Base-by-base conservation (phyloP, 1,284 basidiomycete genomes). In the Pseudozyma sp. region DNA sequence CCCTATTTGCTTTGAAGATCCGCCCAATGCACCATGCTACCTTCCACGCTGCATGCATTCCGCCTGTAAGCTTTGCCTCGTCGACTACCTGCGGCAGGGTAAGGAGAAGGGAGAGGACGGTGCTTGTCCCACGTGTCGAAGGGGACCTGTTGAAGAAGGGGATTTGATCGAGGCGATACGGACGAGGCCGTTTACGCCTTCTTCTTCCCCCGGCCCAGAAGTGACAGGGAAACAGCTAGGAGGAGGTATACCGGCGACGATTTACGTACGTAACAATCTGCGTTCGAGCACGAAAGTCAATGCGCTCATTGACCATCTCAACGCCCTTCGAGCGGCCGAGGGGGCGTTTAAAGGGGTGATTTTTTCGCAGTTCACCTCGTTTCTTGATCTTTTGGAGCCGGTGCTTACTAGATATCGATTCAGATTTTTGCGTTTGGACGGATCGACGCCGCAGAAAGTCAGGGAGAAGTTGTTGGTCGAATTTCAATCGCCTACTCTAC, bases 361-460 rank as follows among this genome's bases (percentile, higher is more conserved):
- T n/a, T 85, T 85, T 57, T 79, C 70, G 3, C 85, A 87, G 71
- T 87, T 87, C 69, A 87, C 86, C 2, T 82, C 79, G 5, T 87
- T 87, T 61, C 76, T 87, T 42, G 80, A 85, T 49, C 64, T 85
- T 5, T 68, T 85, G 57, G 67, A 83, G 53, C 68, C 72, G 5
- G 59, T 77, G 1, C 62, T 85, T 6, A 25, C 52, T 11, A 74
- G 80, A 2, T 64, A 74, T 13, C 63, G 70, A 4, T 80, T 81
- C 52, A 42, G 59, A 0, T 80, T 68, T 31, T 57, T 85, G 7
- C 72, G 83, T 9, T 92, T 98, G 69, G 96, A 99, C 84, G 96
- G 96, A 2, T 90, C 92, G 0, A 96, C 97, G 91, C 91, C 92
- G 77, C 89, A 97, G 75, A 92, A 92, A 85, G 92, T 92, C 83